phyloP scores from a whole-genome alignment of 805 yeast species.

The Saturnispora dispora region DNA sequence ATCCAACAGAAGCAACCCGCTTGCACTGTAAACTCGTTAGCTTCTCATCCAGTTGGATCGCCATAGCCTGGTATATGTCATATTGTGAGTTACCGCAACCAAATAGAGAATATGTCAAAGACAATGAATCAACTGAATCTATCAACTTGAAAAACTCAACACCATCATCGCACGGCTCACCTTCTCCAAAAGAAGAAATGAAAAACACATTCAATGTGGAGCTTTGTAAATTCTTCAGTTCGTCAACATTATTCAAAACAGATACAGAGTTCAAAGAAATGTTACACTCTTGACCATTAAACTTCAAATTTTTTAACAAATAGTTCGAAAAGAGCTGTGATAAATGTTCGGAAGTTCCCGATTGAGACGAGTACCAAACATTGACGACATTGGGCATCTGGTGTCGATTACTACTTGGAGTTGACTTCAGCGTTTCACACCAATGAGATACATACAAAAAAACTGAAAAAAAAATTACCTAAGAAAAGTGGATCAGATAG shows the following conservation, averaged over 20 bases:
- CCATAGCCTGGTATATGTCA: constrained; percentile 77
- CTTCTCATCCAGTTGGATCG: constrained; percentile 45
- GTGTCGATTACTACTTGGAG: too few relatives aligned
- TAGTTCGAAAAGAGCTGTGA: constrained; percentile 30
- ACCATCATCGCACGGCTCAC: constrained; percentile 93
- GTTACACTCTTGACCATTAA: neutral
- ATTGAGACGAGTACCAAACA: constrained; percentile 80
- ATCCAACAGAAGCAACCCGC: constrained; percentile 58
- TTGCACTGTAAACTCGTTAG: constrained; percentile 53
- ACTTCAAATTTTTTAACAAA: constrained; percentile 18
- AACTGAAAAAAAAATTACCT: neutral
- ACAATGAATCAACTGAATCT: constrained; percentile 16
- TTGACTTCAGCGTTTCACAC: neutral
- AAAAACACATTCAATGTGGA: constrained; percentile 38
- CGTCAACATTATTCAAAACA: neutral
- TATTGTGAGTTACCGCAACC: constrained; percentile 92
- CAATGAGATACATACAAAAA: neutral
- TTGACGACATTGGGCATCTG: neutral
- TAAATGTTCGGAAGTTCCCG: constrained; percentile 91
- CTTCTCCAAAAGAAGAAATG: constrained; percentile 91
- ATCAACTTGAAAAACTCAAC: constrained; percentile 50
- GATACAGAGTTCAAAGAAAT: neutral
- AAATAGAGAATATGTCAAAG: constrained; percentile 53
- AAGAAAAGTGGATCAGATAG: neutral
- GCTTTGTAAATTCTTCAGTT: neutral